Evolutionary conservation across 805 yeast genomes (phyloP).

Genomic region (Priceomyces fermenticarens): DNA sequence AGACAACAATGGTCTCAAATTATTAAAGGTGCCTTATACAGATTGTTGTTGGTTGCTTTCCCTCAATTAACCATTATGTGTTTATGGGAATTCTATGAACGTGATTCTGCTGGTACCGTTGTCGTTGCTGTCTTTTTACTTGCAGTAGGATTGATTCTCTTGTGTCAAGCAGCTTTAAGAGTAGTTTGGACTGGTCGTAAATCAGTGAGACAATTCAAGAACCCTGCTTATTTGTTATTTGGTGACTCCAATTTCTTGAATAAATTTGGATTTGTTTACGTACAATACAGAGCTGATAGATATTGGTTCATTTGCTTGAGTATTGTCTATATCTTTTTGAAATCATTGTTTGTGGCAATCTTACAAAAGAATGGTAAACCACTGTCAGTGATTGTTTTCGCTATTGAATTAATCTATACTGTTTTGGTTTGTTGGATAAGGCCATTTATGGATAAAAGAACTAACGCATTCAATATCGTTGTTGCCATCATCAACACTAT

Average conservation of each 20-base stretch:
- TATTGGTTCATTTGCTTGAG: constrained; percentile 78
- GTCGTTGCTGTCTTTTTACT: constrained; percentile 77
- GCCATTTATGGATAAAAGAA: constrained; percentile 93
- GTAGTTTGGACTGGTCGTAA: constrained; percentile 73
- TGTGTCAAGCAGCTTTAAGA: constrained; percentile 69
- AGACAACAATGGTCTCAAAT: constrained; percentile 81
- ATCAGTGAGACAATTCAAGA: constrained; percentile 70
- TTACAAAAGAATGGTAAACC: constrained; percentile 77
- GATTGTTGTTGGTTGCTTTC: constrained; percentile 79
- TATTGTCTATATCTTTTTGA: constrained; percentile 62
- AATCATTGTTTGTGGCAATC: constrained; percentile 83
- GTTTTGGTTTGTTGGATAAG: constrained; percentile 63
- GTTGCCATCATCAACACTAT: constrained; percentile 76
- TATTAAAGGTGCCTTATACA: constrained; percentile 83
- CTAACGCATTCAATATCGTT: constrained; percentile 88
- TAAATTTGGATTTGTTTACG: constrained; percentile 88
- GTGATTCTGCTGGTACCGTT: constrained; percentile 80
- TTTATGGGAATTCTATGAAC: constrained; percentile 83
- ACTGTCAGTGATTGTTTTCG: constrained; percentile 76
- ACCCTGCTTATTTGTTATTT: constrained; percentile 87
- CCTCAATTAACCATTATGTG: constrained; percentile 82
- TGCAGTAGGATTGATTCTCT: constrained; percentile 51
- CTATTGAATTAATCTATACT: constrained; percentile 70
- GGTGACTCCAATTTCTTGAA: constrained; percentile 81
- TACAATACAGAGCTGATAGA: constrained; percentile 83